A percentile compares a stretch with the other conserved stretches of the same genome.
phyloP scores from a whole-genome alignment of 2,329 filamentous ascomycete species.

The Alternaria ventricosa region DNA sequence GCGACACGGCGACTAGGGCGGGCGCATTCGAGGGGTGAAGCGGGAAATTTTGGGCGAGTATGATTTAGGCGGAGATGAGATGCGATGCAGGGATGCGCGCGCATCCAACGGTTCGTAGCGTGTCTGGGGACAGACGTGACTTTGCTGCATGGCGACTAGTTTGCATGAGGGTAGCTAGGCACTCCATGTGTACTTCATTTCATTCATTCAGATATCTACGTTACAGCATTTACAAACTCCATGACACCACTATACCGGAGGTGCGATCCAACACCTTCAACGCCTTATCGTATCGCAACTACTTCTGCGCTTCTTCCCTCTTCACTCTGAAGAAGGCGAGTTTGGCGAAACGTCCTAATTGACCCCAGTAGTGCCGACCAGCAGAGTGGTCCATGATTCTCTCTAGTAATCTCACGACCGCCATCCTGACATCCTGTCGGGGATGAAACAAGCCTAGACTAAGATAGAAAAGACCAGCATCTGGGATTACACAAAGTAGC shows the following conservation, averaged over 20 bases:
- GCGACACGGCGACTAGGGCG: slow-evolving; percentile 19
- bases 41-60: slow-evolving; percentile 23
- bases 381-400: slow-evolving; percentile 86
- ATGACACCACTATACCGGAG: background rate
- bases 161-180: background rate
- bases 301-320: slow-evolving; percentile 58
- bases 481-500: slow-evolving; percentile 79
- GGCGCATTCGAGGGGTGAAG: slow-evolving; percentile 23
- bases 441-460: slow-evolving; percentile 92
- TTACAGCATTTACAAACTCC: background rate
- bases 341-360: slow-evolving; percentile 86
- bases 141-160: background rate
- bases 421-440: slow-evolving; percentile 76
- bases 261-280: background rate
- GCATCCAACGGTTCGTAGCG: background rate
- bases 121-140: background rate
- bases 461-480: slow-evolving; percentile 89
- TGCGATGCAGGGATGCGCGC: slow-evolving; percentile 19
- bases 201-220: background rate
- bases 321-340: slow-evolving; percentile 82
- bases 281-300: background rate
- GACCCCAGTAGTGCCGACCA: slow-evolving; percentile 90
- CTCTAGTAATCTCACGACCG: slow-evolving; percentile 80
- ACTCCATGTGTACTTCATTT: background rate
- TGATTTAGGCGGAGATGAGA: slow-evolving; percentile 12